Evolutionary conservation across 768 basidiomycete species (phyloP).

Genomic region (Amanita jacksonii): DNA sequence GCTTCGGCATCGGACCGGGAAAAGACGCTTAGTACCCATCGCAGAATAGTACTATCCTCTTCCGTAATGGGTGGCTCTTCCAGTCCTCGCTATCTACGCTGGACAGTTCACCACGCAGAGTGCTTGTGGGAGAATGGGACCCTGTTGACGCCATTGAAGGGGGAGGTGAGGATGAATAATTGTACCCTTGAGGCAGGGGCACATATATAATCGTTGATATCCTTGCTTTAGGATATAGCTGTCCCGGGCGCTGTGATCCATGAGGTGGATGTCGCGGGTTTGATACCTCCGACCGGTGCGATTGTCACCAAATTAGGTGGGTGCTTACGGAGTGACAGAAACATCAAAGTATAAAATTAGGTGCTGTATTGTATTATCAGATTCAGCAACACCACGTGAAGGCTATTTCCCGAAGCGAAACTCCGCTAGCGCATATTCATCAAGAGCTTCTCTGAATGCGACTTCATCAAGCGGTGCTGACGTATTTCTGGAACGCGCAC

Average conservation of each 20-base stretch:
- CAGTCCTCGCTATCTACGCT: not conserved
- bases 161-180: not conserved
- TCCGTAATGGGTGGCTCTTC: conserved; percentile 23
- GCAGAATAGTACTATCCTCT: conserved; percentile 65
- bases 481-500: too few species aligned
- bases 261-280: too few species aligned
- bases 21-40: conserved; percentile 48
- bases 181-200: not conserved
- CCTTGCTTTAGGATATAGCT: too few species aligned
- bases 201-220: too few species aligned
- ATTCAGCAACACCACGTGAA: not conserved
- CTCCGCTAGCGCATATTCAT: conserved; percentile 64
- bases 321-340: too few species aligned
- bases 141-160: not conserved
- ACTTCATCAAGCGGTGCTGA: conserved; percentile 33
- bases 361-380: too few species aligned
- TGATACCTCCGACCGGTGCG: too few species aligned
- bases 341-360: too few species aligned
- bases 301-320: too few species aligned
- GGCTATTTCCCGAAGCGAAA: conserved; percentile 68
- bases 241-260: too few species aligned
- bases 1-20: not conserved
- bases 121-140: not conserved
- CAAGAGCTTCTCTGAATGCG: conserved; percentile 60
- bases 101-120: not conserved